Percentiles rank a stretch among this genome's conserved stretches.
Evolutionary conservation across 139 green algal species (phyloP).

Genomic region (Gonium pectorale): DNA sequence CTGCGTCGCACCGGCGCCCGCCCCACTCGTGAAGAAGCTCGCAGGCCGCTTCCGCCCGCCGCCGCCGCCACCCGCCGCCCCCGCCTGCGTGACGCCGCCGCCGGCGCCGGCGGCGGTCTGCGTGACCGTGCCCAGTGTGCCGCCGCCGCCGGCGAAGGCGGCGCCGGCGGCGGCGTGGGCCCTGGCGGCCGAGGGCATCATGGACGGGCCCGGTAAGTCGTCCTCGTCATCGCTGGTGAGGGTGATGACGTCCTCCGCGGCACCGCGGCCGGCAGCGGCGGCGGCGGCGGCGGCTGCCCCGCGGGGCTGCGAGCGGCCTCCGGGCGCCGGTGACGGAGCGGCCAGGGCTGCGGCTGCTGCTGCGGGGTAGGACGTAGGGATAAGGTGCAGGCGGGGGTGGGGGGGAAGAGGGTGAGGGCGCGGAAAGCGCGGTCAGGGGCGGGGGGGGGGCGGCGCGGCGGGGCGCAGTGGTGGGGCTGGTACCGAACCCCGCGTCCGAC

Average conservation of each 20-base stretch:
- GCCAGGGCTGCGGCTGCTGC: neutral
- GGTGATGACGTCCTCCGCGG: neutral
- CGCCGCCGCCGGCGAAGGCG: neutral
- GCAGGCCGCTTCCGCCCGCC: constrained; percentile 38
- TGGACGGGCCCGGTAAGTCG: neutral
- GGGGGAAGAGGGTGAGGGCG: neutral
- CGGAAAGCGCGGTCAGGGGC: too few species aligned
- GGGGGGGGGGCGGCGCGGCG: too few species aligned
- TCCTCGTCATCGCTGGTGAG: constrained; percentile 21
- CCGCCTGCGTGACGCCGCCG: neutral
- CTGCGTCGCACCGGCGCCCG: neutral
- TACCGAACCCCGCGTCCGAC: too few species aligned
- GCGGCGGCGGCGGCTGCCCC: neutral
- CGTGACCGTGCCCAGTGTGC: neutral
- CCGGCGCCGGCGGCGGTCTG: neutral
- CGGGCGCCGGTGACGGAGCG: too few species aligned
- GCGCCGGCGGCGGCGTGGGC: constrained; percentile 26
- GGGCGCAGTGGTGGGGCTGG: too few species aligned
- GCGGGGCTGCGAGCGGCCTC: neutral
- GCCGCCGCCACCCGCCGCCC: neutral
- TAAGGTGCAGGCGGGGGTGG: neutral
- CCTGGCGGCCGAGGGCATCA: neutral
- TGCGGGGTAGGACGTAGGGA: neutral
- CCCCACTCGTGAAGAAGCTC: constrained; percentile 24
- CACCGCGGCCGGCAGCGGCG: neutral